Percentiles rank a stretch among this genome's conserved stretches.
These are phyloP conservation scores for Hymenoscyphus albidus DNA, from an alignment of 2,329 filamentous ascomycete genomes.

Conservation along the genomic window DNA sequence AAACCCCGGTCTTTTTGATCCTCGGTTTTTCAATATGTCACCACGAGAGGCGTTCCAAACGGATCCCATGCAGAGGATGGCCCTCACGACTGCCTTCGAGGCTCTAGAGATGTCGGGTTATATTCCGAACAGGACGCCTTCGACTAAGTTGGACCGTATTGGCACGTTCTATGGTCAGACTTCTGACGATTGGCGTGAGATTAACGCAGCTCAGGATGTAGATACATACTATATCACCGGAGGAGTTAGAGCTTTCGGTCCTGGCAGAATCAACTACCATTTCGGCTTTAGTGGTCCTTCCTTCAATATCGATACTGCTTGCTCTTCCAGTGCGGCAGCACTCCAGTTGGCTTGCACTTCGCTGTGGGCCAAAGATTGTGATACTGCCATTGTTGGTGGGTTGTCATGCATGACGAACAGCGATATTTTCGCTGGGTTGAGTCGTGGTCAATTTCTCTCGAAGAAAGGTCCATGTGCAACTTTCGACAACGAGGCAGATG, in stretches of 20 bases:
- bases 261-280: constrained; percentile 39
- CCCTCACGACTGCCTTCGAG: constrained; percentile 70
- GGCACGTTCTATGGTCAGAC: constrained; percentile 35
- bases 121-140: constrained; percentile 42
- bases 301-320: constrained; percentile 41
- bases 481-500: constrained; percentile 45
- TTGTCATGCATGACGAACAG: constrained; percentile 30
- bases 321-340: constrained; percentile 39
- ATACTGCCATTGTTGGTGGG: constrained; percentile 34
- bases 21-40: constrained; percentile 81
- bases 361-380: constrained; percentile 31
- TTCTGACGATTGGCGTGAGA: constrained; percentile 34
- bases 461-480: constrained; percentile 45
- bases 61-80: constrained; percentile 67
- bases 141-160: constrained; percentile 41
- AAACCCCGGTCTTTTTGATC: constrained; percentile 71
- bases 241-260: constrained; percentile 33
- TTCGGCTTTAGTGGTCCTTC: constrained; percentile 43
- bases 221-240: constrained; percentile 35
- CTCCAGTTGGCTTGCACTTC: constrained; percentile 33
- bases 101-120: constrained; percentile 79
- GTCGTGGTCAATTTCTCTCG: constrained; percentile 33
- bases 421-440: constrained; percentile 32
- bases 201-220: constrained; percentile 33
- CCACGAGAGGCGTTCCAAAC: constrained; percentile 74